These are phyloP conservation scores for Microbotryomycetes sp. DNA, from an alignment of 1,284 basidiomycete species.

Conservation along the genomic window DNA sequence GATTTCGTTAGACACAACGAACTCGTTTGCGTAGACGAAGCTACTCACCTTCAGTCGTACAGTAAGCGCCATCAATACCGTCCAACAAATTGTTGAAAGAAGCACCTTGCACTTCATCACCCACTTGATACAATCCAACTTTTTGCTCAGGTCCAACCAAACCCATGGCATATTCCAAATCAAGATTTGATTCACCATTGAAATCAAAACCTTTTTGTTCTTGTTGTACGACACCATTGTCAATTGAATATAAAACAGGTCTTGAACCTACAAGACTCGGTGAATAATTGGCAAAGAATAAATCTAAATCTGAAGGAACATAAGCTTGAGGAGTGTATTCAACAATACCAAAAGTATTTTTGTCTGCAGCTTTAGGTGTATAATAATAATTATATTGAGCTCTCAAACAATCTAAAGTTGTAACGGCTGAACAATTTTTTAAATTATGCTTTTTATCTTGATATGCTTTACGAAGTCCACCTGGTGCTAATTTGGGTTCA, in stretches of 20 bases:
- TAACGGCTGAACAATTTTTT: conserved; percentile 48
- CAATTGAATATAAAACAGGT: conserved; percentile 47
- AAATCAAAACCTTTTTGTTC: conserved; percentile 43
- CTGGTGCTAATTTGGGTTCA: conserved; percentile 33
- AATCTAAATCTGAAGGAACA: conserved; percentile 47
- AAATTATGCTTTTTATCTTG: conserved; percentile 43
- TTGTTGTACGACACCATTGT: conserved; percentile 47
- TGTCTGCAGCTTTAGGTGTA: conserved; percentile 46
- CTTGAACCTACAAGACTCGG: conserved; percentile 44
- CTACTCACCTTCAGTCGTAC: conserved; percentile 57
- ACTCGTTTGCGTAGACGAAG: too few species aligned
- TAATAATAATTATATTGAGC: conserved; percentile 50
- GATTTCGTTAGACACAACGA: too few species aligned
- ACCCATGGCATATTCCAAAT: conserved; percentile 52
- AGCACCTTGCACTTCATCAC: conserved; percentile 44
- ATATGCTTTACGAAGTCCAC: neutral
- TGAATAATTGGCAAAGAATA: conserved; percentile 48
- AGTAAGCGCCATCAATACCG: conserved; percentile 52
- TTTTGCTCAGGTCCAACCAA: conserved; percentile 44
- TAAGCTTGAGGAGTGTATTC: conserved; percentile 52
- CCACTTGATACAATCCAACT: conserved; percentile 50
- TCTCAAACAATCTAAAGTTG: conserved; percentile 49
- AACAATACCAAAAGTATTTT: conserved; percentile 52
- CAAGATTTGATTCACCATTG: conserved; percentile 53
- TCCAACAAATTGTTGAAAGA: conserved; percentile 51